phyloP scores from a whole-genome alignment of 2,329 filamentous ascomycete genomes.

The Ophiobolus disseminans region DNA sequence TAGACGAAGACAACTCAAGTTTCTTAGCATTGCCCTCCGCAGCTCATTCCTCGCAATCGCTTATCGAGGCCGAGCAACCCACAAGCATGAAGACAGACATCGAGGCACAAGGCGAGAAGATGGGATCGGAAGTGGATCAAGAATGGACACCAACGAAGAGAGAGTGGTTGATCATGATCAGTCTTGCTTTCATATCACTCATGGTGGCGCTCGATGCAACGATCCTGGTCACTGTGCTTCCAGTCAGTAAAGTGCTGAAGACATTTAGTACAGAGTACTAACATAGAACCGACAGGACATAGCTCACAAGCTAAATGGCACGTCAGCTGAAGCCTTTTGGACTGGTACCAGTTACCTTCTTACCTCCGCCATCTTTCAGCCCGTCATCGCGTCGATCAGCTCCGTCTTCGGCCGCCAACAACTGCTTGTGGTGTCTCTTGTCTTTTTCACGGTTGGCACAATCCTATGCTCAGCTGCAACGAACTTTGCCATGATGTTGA shows the following conservation, averaged over 20 bases:
- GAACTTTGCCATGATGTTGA: slow-evolving; percentile 43
- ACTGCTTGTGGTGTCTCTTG: slow-evolving; percentile 46
- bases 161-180: slow-evolving; percentile 37
- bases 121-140: not conserved
- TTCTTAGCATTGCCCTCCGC: too few species aligned
- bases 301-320: slow-evolving; percentile 29
- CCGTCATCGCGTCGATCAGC: slow-evolving; percentile 50
- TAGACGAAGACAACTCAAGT: too few species aligned
- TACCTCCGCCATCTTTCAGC: slow-evolving; percentile 68
- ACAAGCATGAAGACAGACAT: slow-evolving; percentile 7
- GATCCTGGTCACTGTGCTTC: slow-evolving; percentile 37
- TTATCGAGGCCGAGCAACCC: not conserved
- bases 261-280: not conserved
- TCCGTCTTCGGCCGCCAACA: slow-evolving; percentile 60
- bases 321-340: slow-evolving; percentile 67
- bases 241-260: slow-evolving; percentile 19
- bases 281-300: slow-evolving; percentile 24
- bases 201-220: slow-evolving; percentile 43
- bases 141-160: slow-evolving; percentile 23
- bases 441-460: slow-evolving; percentile 57
- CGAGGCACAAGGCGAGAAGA: slow-evolving; percentile 16
- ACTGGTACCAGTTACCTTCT: slow-evolving; percentile 74
- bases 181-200: slow-evolving; percentile 35
- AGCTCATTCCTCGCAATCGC: too few species aligned
- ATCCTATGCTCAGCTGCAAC: slow-evolving; percentile 51